Evolutionary conservation across 345 rosid genomes (phyloP).

Genomic region (Gossypium turneri): DNA sequence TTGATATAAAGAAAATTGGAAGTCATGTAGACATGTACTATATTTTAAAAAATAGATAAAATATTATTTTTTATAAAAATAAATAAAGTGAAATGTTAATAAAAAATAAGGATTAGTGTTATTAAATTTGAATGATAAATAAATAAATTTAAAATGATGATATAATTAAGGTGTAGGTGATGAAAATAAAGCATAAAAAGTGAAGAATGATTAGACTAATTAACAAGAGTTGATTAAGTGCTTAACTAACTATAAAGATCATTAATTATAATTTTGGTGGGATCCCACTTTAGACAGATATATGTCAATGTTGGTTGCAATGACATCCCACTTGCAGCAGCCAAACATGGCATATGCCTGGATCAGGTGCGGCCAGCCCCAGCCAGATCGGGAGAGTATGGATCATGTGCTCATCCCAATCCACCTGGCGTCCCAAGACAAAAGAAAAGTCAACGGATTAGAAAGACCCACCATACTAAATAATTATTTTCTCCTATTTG

Average conservation of each 20-base stretch:
- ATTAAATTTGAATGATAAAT: too few species aligned
- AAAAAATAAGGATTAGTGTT: too few species aligned
- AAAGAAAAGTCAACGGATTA: not conserved
- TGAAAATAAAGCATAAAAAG: not conserved
- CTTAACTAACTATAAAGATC: not conserved
- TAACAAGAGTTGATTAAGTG: not conserved
- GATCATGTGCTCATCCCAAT: slow-evolving; percentile 10
- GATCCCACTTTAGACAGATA: not conserved
- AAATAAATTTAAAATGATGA: too few species aligned
- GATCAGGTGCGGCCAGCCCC: not conserved
- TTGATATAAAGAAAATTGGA: too few species aligned
- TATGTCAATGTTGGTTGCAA: not conserved
- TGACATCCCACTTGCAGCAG: slow-evolving; percentile 9
- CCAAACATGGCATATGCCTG: slow-evolving; percentile 4
- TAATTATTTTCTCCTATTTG: too few species aligned
- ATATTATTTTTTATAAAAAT: too few species aligned
- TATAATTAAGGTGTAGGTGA: not conserved
- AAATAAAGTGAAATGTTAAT: too few species aligned
- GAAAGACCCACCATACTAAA: too few species aligned
- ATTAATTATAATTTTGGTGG: not conserved
- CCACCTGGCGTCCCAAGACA: slow-evolving; percentile 24
- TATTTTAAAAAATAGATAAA: too few species aligned
- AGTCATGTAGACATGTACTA: too few species aligned
- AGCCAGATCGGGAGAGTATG: not conserved
- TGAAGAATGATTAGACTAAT: not conserved